Percentiles rank a stretch among this genome's conserved stretches.
These are phyloP conservation scores for Caloboletus inedulis DNA, from an alignment of 1,284 basidiomycete genomes.

Conservation along the genomic window DNA sequence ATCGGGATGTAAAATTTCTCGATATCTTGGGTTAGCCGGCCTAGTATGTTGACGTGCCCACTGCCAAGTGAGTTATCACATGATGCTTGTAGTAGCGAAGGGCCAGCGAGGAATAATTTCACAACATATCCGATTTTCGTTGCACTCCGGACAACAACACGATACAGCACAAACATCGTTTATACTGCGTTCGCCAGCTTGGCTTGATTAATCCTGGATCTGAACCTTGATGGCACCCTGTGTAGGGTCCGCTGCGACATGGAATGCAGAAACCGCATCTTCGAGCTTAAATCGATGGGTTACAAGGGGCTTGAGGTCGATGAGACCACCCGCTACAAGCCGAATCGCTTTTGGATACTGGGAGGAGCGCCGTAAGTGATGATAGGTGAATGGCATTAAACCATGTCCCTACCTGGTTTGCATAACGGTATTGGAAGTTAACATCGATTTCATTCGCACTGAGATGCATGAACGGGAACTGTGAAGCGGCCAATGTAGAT, in stretches of 20 bases:
- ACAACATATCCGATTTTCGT: not conserved
- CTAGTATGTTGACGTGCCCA: not conserved
- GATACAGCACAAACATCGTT: not conserved
- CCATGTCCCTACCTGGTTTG: constrained; percentile 45
- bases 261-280: constrained; percentile 75
- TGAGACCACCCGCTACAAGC: constrained; percentile 67
- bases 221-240: constrained; percentile 68
- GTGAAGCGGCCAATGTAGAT: constrained; percentile 3
- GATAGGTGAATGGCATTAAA: not conserved
- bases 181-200: not conserved
- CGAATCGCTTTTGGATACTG: constrained; percentile 81
- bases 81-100: constrained; percentile 8
- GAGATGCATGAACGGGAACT: constrained; percentile 70
- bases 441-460: constrained; percentile 65
- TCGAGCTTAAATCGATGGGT: constrained; percentile 81
- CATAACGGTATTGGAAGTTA: constrained; percentile 62
- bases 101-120: not conserved
- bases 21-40: not conserved
- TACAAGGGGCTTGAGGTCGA: constrained; percentile 77
- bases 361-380: not conserved
- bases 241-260: constrained; percentile 66
- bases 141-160: not conserved
- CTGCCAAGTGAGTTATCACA: constrained; percentile 17
- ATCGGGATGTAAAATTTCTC: too few relatives aligned
- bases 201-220: constrained; percentile 44